Evolutionary conservation across 768 basidiomycete genomes (phyloP).

Genomic region (Tubosaeta sp.): DNA sequence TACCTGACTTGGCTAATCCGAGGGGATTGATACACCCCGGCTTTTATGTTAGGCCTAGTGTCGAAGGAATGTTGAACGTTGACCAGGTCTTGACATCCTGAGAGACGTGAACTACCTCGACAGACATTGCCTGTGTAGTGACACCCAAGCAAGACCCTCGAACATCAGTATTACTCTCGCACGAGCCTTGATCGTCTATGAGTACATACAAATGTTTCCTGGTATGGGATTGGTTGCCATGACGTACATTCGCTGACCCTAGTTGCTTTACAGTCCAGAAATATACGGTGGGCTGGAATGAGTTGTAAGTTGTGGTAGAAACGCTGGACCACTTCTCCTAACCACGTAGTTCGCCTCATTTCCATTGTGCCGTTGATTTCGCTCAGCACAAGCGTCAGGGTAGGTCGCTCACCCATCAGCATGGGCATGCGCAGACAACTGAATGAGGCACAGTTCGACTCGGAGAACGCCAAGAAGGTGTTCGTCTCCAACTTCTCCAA

Average conservation of each 20-base stretch:
- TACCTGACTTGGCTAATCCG: background rate
- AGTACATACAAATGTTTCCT: background rate
- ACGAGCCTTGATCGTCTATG: background rate
- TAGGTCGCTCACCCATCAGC: slow-evolving; percentile 9
- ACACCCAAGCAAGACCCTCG: too few species aligned
- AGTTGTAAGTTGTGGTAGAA: background rate
- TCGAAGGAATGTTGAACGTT: background rate
- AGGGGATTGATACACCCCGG: background rate
- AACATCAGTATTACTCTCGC: background rate
- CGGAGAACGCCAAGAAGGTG: slow-evolving; percentile 28
- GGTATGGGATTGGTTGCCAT: background rate
- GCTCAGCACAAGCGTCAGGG: slow-evolving; percentile 38
- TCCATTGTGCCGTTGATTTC: slow-evolving; percentile 35
- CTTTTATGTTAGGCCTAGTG: background rate
- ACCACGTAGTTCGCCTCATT: background rate
- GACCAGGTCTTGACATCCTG: background rate
- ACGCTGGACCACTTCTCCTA: background rate
- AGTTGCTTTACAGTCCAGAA: background rate
- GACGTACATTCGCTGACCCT: background rate
- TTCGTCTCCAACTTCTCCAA: slow-evolving; percentile 53
- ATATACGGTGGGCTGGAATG: background rate
- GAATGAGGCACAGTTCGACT: slow-evolving; percentile 8
- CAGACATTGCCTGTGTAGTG: background rate
- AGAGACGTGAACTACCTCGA: background rate
- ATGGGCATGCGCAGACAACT: background rate